Evolutionary conservation across 164 flowering plant species (phyloP).

Genomic region (Nelumbo lutea): DNA sequence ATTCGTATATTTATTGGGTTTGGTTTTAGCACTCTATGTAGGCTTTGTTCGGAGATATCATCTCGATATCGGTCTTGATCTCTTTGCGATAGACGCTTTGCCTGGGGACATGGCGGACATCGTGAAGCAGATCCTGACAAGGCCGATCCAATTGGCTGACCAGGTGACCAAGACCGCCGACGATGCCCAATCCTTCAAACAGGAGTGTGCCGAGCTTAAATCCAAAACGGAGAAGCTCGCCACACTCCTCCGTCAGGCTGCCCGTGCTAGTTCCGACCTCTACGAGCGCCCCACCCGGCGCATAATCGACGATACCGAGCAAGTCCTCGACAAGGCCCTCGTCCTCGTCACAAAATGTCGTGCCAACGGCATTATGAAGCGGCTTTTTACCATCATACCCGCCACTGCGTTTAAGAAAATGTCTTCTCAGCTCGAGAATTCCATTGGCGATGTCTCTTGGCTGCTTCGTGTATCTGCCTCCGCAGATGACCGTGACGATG

Average conservation of each 20-base stretch:
- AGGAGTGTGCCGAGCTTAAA: constrained; percentile 63
- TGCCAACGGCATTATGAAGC: constrained; percentile 45
- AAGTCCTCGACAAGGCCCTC: constrained; percentile 66
- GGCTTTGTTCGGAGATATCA: too few relatives aligned
- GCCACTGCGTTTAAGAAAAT: constrained; percentile 62
- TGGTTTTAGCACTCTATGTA: too few relatives aligned
- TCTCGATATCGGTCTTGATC: not conserved
- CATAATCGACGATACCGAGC: constrained; percentile 76
- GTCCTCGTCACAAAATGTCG: constrained; percentile 64
- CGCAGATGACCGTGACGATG: constrained; percentile 49
- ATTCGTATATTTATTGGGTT: too few relatives aligned
- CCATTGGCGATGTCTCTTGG: constrained; percentile 85
- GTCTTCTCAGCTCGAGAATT: constrained; percentile 63
- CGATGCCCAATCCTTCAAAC: constrained; percentile 41
- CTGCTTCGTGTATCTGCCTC: constrained; percentile 70
- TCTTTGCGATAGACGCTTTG: not conserved
- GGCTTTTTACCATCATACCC: constrained; percentile 79
- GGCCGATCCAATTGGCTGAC: constrained; percentile 73
- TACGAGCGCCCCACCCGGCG: constrained; percentile 88
- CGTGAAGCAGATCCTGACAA: constrained; percentile 58
- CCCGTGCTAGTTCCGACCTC: constrained; percentile 59
- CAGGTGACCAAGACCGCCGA: constrained; percentile 56
- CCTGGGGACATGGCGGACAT: constrained; percentile 49
- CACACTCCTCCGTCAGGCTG: constrained; percentile 71
- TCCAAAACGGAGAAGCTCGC: constrained; percentile 67